A percentile compares a stretch with the other conserved stretches of the same genome.
Evolutionary conservation across 371 early-diverging fungal genomes (phyloP).

Genomic region (Furculomyces boomerangus): DNA sequence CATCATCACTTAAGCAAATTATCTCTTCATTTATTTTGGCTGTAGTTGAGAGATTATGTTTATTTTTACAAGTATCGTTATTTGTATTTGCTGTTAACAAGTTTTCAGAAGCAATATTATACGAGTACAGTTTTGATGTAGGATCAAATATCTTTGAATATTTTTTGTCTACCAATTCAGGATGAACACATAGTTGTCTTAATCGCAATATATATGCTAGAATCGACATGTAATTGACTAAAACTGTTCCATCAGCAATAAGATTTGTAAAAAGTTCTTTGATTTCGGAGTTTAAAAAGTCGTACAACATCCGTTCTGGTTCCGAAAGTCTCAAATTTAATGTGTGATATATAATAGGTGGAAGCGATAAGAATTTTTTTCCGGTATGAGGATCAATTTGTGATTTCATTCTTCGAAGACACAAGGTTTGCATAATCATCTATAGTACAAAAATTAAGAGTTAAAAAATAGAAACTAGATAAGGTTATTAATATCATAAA

Average conservation of each 20-base stretch:
- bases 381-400: slow-evolving; percentile 18
- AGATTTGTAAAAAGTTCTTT: slow-evolving; percentile 9
- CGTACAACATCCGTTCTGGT: slow-evolving; percentile 17
- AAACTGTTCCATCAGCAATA: slow-evolving; percentile 14
- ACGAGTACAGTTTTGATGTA: too few relatives aligned
- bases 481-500: too few relatives aligned
- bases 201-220: slow-evolving; percentile 24
- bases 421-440: slow-evolving; percentile 16
- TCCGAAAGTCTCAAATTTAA: slow-evolving; percentile 21
- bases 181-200: slow-evolving; percentile 32
- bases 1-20: too few relatives aligned
- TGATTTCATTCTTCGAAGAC: slow-evolving; percentile 19
- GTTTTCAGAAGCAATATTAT: too few relatives aligned
- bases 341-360: slow-evolving; percentile 23
- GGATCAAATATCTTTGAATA: too few relatives aligned
- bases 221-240: slow-evolving; percentile 25
- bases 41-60: too few relatives aligned
- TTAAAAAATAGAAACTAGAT: too few relatives aligned
- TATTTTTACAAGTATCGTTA: too few relatives aligned
- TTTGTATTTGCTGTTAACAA: too few relatives aligned
- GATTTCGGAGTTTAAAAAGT: slow-evolving; percentile 19
- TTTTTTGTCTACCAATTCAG: slow-evolving; percentile 4
- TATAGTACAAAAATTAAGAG: too few relatives aligned
- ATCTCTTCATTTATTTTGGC: too few relatives aligned
- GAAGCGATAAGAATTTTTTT: slow-evolving; percentile 25